These are phyloP conservation scores for Cucurbita argyrosperma DNA, from an alignment of 306 rosid species.

Conservation along the genomic window DNA sequence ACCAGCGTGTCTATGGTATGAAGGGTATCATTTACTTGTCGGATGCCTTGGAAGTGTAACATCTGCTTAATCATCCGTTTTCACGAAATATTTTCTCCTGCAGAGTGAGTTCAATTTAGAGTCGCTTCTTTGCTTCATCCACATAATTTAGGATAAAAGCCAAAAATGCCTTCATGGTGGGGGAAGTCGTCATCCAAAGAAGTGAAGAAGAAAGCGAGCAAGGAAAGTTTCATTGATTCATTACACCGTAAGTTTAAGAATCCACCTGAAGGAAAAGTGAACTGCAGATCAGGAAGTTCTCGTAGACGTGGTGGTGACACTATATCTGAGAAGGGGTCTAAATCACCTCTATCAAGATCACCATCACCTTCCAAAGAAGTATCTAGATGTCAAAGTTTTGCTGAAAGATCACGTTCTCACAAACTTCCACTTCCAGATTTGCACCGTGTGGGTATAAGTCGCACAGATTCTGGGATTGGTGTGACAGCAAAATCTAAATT, in stretches of 20 bases:
- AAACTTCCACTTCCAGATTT: constrained; percentile 89
- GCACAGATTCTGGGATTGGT: constrained; percentile 72
- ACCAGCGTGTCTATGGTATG: constrained; percentile 11
- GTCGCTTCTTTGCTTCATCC: not conserved
- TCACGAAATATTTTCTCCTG: not conserved
- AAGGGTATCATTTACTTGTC: constrained; percentile 9
- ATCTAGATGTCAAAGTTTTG: constrained; percentile 87
- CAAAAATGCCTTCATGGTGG: constrained; percentile 89
- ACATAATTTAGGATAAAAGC: not conserved
- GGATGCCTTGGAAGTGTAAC: not conserved
- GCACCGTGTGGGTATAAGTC: constrained; percentile 54
- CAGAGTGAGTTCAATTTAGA: constrained; percentile 1
- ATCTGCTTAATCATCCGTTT: constrained; percentile 3
- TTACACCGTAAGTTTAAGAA: constrained; percentile 56
- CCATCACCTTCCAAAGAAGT: constrained; percentile 88
- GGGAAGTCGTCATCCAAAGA: constrained; percentile 85
- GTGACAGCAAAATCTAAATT: constrained; percentile 43
- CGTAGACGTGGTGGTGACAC: constrained; percentile 57
- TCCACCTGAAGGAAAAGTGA: constrained; percentile 58
- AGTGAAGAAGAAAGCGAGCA: constrained; percentile 60
- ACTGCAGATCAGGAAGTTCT: constrained; percentile 49
- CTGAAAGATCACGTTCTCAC: constrained; percentile 72
- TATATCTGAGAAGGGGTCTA: constrained; percentile 70
- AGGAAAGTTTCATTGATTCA: constrained; percentile 72
- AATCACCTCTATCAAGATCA: constrained; percentile 64